A percentile compares a stretch with the other conserved stretches of the same genome.
These are phyloP conservation scores for Scytalidium sp. DNA, from an alignment of 2,329 filamentous ascomycete species.

Conservation along the genomic window DNA sequence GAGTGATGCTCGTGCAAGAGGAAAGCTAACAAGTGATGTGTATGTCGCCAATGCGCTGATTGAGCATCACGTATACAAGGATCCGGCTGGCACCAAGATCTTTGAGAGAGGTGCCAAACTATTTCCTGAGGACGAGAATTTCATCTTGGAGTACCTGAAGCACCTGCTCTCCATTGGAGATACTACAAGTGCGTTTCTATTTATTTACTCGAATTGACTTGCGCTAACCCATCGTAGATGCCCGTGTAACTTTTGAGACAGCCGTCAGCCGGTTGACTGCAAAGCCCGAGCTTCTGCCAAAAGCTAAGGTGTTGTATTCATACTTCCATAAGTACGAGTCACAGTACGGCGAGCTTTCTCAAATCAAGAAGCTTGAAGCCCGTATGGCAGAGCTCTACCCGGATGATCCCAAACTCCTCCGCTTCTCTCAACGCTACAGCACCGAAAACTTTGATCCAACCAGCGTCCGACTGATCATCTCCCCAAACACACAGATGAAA, in stretches of 20 bases:
- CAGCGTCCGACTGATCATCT: slow-evolving; percentile 77
- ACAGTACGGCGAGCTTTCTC: slow-evolving; percentile 85
- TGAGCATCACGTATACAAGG: slow-evolving; percentile 95
- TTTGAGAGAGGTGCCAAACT: slow-evolving; percentile 92
- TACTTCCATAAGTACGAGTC: slow-evolving; percentile 97
- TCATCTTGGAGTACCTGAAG: slow-evolving; percentile 94
- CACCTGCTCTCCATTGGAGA: slow-evolving; percentile 91
- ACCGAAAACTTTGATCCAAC: slow-evolving; percentile 77
- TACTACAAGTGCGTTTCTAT: slow-evolving; percentile 71
- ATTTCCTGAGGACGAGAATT: slow-evolving; percentile 90
- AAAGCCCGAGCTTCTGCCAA: slow-evolving; percentile 70
- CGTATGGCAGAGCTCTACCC: slow-evolving; percentile 94
- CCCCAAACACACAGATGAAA: slow-evolving; percentile 72
- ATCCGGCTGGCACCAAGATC: slow-evolving; percentile 87
- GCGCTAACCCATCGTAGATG: slow-evolving; percentile 56
- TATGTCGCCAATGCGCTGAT: slow-evolving; percentile 92
- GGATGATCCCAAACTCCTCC: slow-evolving; percentile 72
- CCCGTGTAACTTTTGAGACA: slow-evolving; percentile 92
- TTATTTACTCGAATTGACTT: not conserved
- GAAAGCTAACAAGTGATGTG: slow-evolving; percentile 87
- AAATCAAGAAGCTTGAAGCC: slow-evolving; percentile 86
- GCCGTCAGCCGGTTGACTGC: slow-evolving; percentile 79
- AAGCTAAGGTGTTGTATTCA: slow-evolving; percentile 79
- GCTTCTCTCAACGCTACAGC: slow-evolving; percentile 75
- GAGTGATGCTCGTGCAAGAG: slow-evolving; percentile 80